Percentiles rank a stretch among this genome's conserved stretches.
phyloP scores from a whole-genome alignment of 169 alveolate species.

The Plasmodium falciparum region DNA sequence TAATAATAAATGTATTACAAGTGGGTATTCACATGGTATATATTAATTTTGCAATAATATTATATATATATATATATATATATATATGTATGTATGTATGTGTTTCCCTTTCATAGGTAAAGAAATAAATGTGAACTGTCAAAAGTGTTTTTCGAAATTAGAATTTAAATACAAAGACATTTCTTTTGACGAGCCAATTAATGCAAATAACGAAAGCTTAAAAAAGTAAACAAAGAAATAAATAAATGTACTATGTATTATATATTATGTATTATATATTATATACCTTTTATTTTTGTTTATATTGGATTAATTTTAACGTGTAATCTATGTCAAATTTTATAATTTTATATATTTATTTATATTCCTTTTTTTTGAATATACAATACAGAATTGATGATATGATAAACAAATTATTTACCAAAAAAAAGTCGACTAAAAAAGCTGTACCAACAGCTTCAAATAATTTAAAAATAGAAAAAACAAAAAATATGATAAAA shows the following conservation, averaged over 20 bases:
- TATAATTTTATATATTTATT: background rate
- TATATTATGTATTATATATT: too few relatives aligned
- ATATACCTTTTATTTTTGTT: background rate
- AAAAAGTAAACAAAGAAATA: slow-evolving; percentile 42
- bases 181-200: slow-evolving; percentile 45
- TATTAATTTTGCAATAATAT: too few relatives aligned
- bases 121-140: slow-evolving; percentile 54
- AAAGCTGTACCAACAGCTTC: slow-evolving; percentile 16
- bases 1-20: too few relatives aligned
- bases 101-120: slow-evolving; percentile 21
- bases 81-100: slow-evolving; percentile 4
- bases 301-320: background rate
- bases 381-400: slow-evolving; percentile 44
- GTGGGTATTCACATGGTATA: too few relatives aligned
- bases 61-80: background rate
- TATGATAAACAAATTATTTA: slow-evolving; percentile 64
- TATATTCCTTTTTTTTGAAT: background rate
- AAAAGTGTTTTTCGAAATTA: slow-evolving; percentile 54
- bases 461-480: slow-evolving; percentile 67
- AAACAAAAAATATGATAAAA: slow-evolving; percentile 57
- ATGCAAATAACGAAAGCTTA: slow-evolving; percentile 43
- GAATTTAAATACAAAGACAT: slow-evolving; percentile 55
- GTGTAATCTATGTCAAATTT: background rate
- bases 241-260: background rate
- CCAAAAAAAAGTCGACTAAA: slow-evolving; percentile 36